Evolutionary conservation across 2,329 filamentous ascomycete species (phyloP), one percentile per base, ranked within the genome.

Genomic region (Colletotrichum viniferum): DNA sequence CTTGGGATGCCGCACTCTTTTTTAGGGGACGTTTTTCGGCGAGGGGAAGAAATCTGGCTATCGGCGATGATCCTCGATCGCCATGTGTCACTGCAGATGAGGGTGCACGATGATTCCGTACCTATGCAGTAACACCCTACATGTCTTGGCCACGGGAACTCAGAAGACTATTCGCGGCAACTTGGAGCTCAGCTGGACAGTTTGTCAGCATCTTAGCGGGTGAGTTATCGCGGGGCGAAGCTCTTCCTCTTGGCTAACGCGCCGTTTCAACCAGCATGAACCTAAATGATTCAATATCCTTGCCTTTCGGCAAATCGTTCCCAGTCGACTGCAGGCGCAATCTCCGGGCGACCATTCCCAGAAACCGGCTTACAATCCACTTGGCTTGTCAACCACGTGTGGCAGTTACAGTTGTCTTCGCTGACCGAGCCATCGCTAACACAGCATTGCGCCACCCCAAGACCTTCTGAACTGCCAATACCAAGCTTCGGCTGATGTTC

Each of bases 361-460:
- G 36, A 38, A 55, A 24, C 32, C 30, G 18, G 10, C 14, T 43
- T 32, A 26, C 26, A 7, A n/a, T 69, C 73, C 69, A 64, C 69
- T 48, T 26, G 7, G 43, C 26, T 32, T 56, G 69, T 63, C 38
- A 67, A 63, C 63, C 48, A 64, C 69, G 28, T 75, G 58, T 48
- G 34, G 55, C n/a, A 66, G 62, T 61, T 58, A 34, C 32, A 68
- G 21, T 7, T 68, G 13, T 24, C 5, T 24, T 58, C 67, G 73
- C 69, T 73, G 69, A 68, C 56, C 24, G 69, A 58, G 63, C 32
- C 48, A 60, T 73, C 63, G 63, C 73, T 75, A 60, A 75, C 73
- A 63, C 32, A 43, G 26, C 30, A 63, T 62, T 66, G 48, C 58
- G 69, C 34, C 69, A 73, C 63, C 36, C 64, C 21, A 67, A 32